Conservation (phyloP, 306 rosid genomes). For the Gynostemma pentaphyllum region DNA sequence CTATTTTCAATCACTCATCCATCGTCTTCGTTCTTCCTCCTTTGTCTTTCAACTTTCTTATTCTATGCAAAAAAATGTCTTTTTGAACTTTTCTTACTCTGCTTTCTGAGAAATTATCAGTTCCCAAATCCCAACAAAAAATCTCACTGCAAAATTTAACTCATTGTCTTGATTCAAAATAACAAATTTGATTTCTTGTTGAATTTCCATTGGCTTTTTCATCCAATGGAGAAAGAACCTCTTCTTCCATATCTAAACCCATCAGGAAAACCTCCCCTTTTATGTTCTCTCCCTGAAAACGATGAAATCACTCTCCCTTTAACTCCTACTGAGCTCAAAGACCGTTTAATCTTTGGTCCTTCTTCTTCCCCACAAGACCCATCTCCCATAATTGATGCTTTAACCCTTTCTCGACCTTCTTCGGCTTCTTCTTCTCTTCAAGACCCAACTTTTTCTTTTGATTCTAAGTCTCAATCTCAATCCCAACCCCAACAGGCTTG, state of each 20-base stretch:
- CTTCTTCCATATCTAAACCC: constrained; percentile 60
- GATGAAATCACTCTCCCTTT: constrained; percentile 46
- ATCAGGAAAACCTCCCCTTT: constrained; percentile 18
- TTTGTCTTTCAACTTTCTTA: too few relatives aligned
- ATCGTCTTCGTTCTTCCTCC: too few relatives aligned
- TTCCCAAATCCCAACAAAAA: neutral
- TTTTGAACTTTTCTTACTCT: neutral
- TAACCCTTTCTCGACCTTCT: constrained; percentile 37
- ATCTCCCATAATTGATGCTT: constrained; percentile 50
- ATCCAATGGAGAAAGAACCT: constrained; percentile 89
- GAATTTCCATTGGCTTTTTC: too few relatives aligned
- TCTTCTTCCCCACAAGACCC: constrained; percentile 33
- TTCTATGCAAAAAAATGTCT: too few relatives aligned
- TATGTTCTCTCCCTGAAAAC: constrained; percentile 49
- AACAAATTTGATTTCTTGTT: neutral
- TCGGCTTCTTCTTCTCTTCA: constrained; percentile 29
- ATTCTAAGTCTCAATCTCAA: constrained; percentile 21
- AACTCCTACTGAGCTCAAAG: constrained; percentile 60
- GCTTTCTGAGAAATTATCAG: neutral
- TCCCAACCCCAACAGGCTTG: constrained; percentile 22
- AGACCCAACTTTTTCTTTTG: constrained; percentile 18
- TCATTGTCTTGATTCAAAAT: neutral
- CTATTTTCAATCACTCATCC: too few relatives aligned
- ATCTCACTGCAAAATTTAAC: neutral
- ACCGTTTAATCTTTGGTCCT: constrained; percentile 73